Conservation (phyloP, 257 asterid species). For the Anisodus tanguticus region DNA sequence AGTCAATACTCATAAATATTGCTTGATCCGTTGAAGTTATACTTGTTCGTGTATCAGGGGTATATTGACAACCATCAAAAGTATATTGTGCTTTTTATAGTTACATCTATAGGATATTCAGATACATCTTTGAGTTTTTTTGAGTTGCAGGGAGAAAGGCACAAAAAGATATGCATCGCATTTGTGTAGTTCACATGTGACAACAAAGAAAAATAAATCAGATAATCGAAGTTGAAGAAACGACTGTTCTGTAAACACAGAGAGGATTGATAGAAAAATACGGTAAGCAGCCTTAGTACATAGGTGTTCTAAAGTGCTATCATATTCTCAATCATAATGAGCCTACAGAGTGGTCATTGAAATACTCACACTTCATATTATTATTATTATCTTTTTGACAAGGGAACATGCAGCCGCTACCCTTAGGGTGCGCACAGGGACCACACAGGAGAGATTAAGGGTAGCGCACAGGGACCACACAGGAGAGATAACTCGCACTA, state of each 20-base stretch:
- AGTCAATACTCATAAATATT: not conserved
- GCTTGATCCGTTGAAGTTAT: not conserved
- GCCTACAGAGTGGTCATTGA: not conserved
- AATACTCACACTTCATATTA: not conserved
- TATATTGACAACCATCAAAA: not conserved
- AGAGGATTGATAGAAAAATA: not conserved
- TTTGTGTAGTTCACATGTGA: not conserved
- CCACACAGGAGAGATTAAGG: too few relatives aligned
- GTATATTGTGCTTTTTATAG: not conserved
- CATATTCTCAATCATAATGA: not conserved
- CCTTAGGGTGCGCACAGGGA: too few relatives aligned
- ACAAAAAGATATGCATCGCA: not conserved
- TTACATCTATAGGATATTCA: not conserved
- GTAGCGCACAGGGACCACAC: too few relatives aligned
- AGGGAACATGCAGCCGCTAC: too few relatives aligned
- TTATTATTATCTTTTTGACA: too few relatives aligned
- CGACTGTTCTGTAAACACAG: too few relatives aligned
- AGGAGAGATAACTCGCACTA: too few relatives aligned
- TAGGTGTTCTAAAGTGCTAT: not conserved
- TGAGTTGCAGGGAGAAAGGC: not conserved
- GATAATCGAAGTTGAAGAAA: not conserved
- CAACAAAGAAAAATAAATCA: not conserved
- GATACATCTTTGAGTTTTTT: not conserved
- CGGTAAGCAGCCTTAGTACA: not conserved
- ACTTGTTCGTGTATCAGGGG: not conserved